These are phyloP conservation scores for Sporothrix sp. DNA, from an alignment of 2,329 filamentous ascomycete species.

Conservation along the genomic window DNA sequence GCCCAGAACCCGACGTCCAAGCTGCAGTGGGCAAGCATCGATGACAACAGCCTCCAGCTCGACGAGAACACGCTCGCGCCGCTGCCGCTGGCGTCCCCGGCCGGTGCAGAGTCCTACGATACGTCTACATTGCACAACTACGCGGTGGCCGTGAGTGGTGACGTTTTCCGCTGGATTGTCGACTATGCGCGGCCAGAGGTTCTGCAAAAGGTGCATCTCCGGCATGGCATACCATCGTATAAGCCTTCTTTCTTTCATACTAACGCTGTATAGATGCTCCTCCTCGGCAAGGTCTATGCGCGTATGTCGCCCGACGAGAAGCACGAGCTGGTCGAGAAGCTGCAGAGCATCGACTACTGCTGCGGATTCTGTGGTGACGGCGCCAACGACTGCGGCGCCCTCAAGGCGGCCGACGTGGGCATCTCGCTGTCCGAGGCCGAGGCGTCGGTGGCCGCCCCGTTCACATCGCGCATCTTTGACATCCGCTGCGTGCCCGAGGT, in stretches of 20 bases:
- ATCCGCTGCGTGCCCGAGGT: constrained; percentile 91
- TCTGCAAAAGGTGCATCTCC: constrained; percentile 50
- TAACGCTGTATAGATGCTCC: constrained; percentile 61
- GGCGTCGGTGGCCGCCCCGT: constrained; percentile 94
- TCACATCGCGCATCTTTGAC: constrained; percentile 90
- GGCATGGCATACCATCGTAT: background rate
- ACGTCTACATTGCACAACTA: constrained; percentile 76
- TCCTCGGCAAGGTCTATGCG: constrained; percentile 85
- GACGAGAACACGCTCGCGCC: constrained; percentile 71
- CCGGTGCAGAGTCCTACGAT: too few species aligned
- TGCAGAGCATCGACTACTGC: constrained; percentile 92
- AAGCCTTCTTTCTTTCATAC: too few species aligned
- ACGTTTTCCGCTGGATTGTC: constrained; percentile 93
- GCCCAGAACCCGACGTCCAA: constrained; percentile 61
- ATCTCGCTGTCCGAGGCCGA: constrained; percentile 96
- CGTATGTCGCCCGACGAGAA: constrained; percentile 99
- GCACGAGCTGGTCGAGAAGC: constrained; percentile 91
- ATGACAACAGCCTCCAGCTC: constrained; percentile 67
- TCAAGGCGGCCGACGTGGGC: constrained; percentile 95
- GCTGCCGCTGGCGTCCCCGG: too few species aligned
- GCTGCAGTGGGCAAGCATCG: constrained; percentile 89
- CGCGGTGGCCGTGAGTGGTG: constrained; percentile 79
- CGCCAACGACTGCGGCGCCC: constrained; percentile 91
- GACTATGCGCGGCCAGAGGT: constrained; percentile 80
- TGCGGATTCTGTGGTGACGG: constrained; percentile 95